Percentiles rank a stretch among this genome's conserved stretches.
Evolutionary conservation across 345 rosid genomes (phyloP).

Genomic region (Salix suchowensis): DNA sequence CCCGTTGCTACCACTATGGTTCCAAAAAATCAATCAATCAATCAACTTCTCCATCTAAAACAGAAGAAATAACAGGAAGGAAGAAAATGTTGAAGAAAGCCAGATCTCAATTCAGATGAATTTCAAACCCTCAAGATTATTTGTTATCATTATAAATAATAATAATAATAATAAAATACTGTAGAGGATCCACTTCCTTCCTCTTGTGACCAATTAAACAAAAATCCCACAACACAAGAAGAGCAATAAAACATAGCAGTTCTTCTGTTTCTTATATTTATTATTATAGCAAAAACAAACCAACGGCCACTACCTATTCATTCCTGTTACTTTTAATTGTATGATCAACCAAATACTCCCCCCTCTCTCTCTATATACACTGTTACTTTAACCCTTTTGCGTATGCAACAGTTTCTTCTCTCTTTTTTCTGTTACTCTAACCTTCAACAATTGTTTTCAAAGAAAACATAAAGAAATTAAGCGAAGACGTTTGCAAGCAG

Average conservation of each 20-base stretch:
- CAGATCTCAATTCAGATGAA: neutral
- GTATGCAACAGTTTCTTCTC: neutral
- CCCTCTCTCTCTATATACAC: neutral
- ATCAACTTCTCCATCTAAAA: conserved; percentile 1
- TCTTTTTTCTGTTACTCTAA: neutral
- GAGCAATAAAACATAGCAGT: neutral
- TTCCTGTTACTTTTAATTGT: conserved; percentile 1
- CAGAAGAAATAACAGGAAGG: neutral
- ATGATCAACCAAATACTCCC: neutral
- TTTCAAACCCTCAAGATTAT: neutral
- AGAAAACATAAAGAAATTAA: neutral
- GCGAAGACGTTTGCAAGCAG: conserved; percentile 4
- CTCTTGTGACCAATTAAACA: neutral
- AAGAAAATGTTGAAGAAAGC: conserved; percentile 5
- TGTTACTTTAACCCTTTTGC: neutral
- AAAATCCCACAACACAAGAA: neutral
- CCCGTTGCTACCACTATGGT: neutral
- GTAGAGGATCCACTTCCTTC: neutral
- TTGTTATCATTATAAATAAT: neutral
- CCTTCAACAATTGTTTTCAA: conserved; percentile 6
- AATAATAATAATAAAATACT: neutral
- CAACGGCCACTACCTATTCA: neutral
- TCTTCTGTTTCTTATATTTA: conserved; percentile 6
- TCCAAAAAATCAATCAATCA: neutral
- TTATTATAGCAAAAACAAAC: neutral